Conservation (phyloP, 768 basidiomycete species). For the Calvatia gigantea region DNA sequence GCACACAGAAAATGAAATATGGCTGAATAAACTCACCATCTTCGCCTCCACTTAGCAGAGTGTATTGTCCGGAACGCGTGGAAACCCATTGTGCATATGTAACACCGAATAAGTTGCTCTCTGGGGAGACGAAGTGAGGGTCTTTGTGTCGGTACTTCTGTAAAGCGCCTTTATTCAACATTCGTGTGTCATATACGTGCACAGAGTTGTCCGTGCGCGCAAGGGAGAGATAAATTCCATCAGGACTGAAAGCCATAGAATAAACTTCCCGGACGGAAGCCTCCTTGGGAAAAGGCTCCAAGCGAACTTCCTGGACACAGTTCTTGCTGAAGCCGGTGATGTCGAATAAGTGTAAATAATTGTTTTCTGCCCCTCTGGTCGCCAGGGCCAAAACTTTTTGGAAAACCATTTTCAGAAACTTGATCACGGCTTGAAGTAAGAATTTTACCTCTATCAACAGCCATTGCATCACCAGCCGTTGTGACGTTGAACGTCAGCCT, state of each 20-base stretch:
- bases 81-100: slow-evolving; percentile 3
- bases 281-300: slow-evolving; percentile 32
- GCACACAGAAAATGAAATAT: not conserved
- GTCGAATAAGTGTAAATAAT: slow-evolving; percentile 52
- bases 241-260: slow-evolving; percentile 51
- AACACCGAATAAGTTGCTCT: slow-evolving; percentile 1
- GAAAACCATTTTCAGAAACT: too few relatives aligned
- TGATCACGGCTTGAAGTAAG: not conserved
- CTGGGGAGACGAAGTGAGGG: slow-evolving; percentile 1
- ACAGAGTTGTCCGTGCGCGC: slow-evolving; percentile 55
- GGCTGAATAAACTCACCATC: not conserved
- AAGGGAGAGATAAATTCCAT: slow-evolving; percentile 56
- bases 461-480: slow-evolving; percentile 53
- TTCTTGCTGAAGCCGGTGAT: slow-evolving; percentile 29
- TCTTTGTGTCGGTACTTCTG: slow-evolving; percentile 43
- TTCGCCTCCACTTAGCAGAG: slow-evolving; percentile 10
- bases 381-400: slow-evolving; percentile 13
- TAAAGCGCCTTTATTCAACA: slow-evolving; percentile 38
- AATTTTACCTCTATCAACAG: slow-evolving; percentile 41
- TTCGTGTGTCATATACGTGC: slow-evolving; percentile 64
- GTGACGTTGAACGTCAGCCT: slow-evolving; percentile 36
- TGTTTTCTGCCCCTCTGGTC: slow-evolving; percentile 16
- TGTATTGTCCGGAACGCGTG: slow-evolving; percentile 3
- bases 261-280: slow-evolving; percentile 37
- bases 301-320: slow-evolving; percentile 25